Evolutionary conservation across 805 yeast genomes (phyloP), one percentile per base, ranked within the genome.

Genomic region (Myxozyma kluyveri): DNA sequence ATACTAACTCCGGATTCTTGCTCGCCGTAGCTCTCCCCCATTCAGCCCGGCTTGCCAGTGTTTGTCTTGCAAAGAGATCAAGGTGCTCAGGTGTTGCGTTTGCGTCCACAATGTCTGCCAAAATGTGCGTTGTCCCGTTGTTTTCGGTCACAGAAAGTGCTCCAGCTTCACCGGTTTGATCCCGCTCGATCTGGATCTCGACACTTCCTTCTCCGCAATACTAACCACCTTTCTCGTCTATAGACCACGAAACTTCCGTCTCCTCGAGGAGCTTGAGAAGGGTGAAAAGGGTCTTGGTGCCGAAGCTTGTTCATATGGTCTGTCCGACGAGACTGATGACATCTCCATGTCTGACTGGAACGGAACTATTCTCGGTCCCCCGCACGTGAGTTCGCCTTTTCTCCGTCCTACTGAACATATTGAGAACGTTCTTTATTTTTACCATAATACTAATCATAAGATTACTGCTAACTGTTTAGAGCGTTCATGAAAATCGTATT

Each of bases 251-350:
- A 90, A 88, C 68, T 93, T 93, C 72, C 86, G 95, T 67, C 80
- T 93, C 31, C 77, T 93, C 57, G 99, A 93, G 72, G 99, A 93
- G 72, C 77, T 93, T 60, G 99, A 95, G 69, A 91, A 91, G 65
- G 99, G 99, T 44, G 99, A 93, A 67, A 93, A 93, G 69, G 99
- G 99, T 19, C 75, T 87, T 43, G 97, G 98, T 19, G 93, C 97
- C 23, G 98, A 93, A 69, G 86, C 96, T 14, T 90, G 96, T 68
- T 91, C 98, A 21, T 88, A 93, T 65, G 99, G 99, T 0, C 77
- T 93, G 42, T 82, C 88, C 22, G 91, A 88, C 63, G 82, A 85
- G 57, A 9, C 33, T 29, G 96, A 87, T 63, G 99, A 93, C 67
- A 87, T 90, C 61, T 75, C 89, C 46, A 88, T 93, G 95, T 86